phyloP scores from a whole-genome alignment of 2,329 filamentous ascomycete species.

The Hypoxylon sp. region DNA sequence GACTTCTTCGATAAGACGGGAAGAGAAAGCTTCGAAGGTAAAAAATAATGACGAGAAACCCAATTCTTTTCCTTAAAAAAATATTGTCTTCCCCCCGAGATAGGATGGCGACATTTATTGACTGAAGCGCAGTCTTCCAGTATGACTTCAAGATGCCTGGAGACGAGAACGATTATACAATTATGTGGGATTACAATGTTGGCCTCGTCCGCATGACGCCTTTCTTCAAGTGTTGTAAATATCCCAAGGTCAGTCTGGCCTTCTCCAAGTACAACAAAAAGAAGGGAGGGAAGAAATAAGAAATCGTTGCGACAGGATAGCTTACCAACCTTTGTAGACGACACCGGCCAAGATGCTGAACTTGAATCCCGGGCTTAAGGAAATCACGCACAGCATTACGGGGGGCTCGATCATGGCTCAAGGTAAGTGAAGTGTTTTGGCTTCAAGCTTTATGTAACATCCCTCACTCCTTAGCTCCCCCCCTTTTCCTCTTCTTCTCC shows the following conservation, averaged over 20 bases:
- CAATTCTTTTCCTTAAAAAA: conserved; percentile 1
- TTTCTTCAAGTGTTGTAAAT: conserved; percentile 90
- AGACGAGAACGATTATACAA: conserved; percentile 71
- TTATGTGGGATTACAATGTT: conserved; percentile 98
- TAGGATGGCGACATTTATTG: conserved; percentile 22
- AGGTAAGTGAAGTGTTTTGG: conserved; percentile 64
- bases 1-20: conserved; percentile 86
- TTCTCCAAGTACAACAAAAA: neutral
- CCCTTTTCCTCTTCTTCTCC: no score
- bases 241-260: conserved; percentile 74
- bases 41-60: conserved; percentile 35
- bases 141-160: conserved; percentile 80
- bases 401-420: conserved; percentile 90
- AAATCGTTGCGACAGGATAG: neutral
- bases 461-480: no score
- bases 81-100: neutral
- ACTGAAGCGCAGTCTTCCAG: conserved; percentile 70
- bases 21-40: conserved; percentile 88
- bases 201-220: conserved; percentile 93
- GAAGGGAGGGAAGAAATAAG: no score
- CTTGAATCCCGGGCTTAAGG: conserved; percentile 79
- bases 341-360: conserved; percentile 84
- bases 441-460: no score
- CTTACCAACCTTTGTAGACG: conserved; percentile 64
- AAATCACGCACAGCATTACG: conserved; percentile 94